Base-by-base conservation (phyloP, 345 rosid species). In the Excoecaria cochinchinensis region DNA sequence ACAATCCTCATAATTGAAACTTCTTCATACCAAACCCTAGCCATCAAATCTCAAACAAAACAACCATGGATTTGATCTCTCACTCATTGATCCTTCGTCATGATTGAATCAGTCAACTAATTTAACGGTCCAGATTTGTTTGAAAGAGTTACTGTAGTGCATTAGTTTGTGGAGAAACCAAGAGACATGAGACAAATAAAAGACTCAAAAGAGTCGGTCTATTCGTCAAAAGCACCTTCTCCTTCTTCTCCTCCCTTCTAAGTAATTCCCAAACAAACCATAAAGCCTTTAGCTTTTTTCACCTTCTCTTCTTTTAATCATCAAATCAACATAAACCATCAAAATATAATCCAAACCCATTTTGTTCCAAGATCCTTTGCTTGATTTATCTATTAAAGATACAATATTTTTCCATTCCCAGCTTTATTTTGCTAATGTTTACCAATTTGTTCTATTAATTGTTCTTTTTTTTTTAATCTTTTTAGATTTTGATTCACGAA, bases 131-230 rank as follows among this genome's bases (percentile, higher is more conserved):
- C 39, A 22, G 71, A 68, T 68, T 50, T 25, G 6, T 5, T 3
- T 25, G 21, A 13, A 25, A 50, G 22, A 31, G 8, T 48, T 25
- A 24, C 12, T 1, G 8, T 17, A 5, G 6, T 0, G 39, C 7
- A 31, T 10, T 31, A 10, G 44, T 38, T 55, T 5, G 61, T 55
- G 25, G 3, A n/a, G 67, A 72, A 59, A 72, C 9, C 68, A 58
- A 57, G 3, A 24, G 58, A 72, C 22, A 5, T 52, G 24, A 17
- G 25, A n/a, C 15, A 46, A 44, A 63, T 19, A 61, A 56, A 60
- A 59, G 4, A 16, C 67, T 57, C 40, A 8, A 70, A 4, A 17
- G 63, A 77, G 75, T 71, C 75, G 80, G 79, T 76, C 74, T 60
- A 46, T 22, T 76, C 61, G 2, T 69, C 46, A 66, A 66, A 52